Evolutionary conservation across 2,329 filamentous ascomycete genomes (phyloP), one percentile per base, ranked within the genome.

Genomic region (Huntiella omanensis): DNA sequence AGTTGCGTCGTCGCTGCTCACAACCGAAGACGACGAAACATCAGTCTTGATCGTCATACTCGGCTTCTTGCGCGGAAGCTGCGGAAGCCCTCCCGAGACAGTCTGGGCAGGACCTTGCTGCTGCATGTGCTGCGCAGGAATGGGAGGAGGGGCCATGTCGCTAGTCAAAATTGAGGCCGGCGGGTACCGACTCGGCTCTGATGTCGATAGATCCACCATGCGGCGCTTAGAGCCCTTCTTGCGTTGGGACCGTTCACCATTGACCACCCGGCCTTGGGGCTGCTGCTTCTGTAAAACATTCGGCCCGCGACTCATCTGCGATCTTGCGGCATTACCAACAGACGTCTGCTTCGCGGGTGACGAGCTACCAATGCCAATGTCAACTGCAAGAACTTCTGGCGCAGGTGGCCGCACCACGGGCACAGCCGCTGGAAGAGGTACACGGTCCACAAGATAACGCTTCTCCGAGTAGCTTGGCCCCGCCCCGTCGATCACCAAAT

Each of bases 391-490:
- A 7, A 77, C 63, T 53, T 83, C 78, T 11, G 75, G 70, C 3
- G 70, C 67, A 19, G 70, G 67, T 11, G 80, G 75, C 58, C 80
- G 84, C 49, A 93, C 73, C 12, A 93, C 78, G 0, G 86, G 85
- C 6, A 86, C 77, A 34, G 73, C 77, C 19, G 81, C 73, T 13
- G 79, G 75, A 54, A 92, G 78, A 2, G 83, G 80, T 8, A 71
- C 83, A 40, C 87, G 77, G 43, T 95, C 87, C 4, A 87, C 73
- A 38, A 98, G 69, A 53, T 83, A 80, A 55, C 85, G 85, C 58
- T 77, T 79, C 65, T 98, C 91, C 12, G 77, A 73, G 56, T 85
- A 92, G n/a, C 73, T 80, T 1, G 91, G 88, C 0, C 80, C 80
- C 33, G 75, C 75, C 2, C 81, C 79, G 59, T 98, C 91, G 54